phyloP scores from a whole-genome alignment of 768 basidiomycete genomes.

The Paxillus rubicundulus region DNA sequence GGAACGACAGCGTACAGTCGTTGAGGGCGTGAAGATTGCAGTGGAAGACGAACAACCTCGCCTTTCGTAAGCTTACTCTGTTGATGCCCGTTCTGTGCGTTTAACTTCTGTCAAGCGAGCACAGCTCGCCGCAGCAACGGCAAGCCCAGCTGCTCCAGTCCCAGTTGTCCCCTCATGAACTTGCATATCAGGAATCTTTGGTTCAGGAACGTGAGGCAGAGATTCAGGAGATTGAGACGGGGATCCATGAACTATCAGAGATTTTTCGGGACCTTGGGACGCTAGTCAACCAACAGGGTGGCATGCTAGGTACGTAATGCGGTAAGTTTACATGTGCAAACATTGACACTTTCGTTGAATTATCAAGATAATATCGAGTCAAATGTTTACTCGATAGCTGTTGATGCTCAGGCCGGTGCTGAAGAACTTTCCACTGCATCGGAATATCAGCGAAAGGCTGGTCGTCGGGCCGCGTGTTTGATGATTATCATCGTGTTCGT shows the following conservation, averaged over 20 bases:
- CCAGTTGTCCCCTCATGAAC: constrained; percentile 84
- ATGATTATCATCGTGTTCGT: constrained; percentile 87
- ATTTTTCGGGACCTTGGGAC: constrained; percentile 97
- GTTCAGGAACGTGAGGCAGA: constrained; percentile 82
- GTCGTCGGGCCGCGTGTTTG: constrained; percentile 84
- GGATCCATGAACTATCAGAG: constrained; percentile 93
- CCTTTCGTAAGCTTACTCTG: constrained; percentile 14
- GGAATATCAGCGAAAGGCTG: constrained; percentile 93
- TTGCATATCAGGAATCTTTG: constrained; percentile 93
- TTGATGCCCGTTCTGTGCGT: not conserved
- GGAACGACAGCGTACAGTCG: constrained; percentile 84
- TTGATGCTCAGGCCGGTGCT: constrained; percentile 78
- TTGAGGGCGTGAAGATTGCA: constrained; percentile 80
- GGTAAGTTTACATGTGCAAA: not conserved
- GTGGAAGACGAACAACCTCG: constrained; percentile 69
- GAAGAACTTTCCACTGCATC: constrained; percentile 87
- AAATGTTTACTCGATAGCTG: constrained; percentile 84
- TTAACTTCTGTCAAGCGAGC: constrained; percentile 28
- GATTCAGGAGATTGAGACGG: constrained; percentile 94
- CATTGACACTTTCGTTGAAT: not conserved
- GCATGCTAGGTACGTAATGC: constrained; percentile 76
- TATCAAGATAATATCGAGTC: constrained; percentile 87
- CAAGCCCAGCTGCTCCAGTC: constrained; percentile 69
- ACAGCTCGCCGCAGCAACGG: constrained; percentile 51
- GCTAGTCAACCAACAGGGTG: constrained; percentile 90